These are phyloP conservation scores for Cochlearia excelsa DNA, from an alignment of 345 rosid genomes.

Conservation along the genomic window DNA sequence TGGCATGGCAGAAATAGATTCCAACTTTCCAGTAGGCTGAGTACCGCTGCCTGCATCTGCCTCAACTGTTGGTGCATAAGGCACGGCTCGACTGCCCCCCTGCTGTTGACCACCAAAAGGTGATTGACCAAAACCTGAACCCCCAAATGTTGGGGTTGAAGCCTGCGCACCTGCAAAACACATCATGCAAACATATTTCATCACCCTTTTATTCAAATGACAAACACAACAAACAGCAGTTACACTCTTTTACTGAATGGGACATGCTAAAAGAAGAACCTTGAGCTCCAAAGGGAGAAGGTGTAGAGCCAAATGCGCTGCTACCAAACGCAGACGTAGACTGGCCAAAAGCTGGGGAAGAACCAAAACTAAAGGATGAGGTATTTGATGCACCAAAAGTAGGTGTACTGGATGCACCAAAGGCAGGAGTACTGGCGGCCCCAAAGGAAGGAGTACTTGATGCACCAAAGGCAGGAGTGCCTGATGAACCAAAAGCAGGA, in stretches of 20 bases:
- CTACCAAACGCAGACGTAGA: conserved; percentile 75
- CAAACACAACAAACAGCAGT: conserved; percentile 11
- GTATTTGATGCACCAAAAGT: conserved; percentile 58
- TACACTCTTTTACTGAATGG: neutral
- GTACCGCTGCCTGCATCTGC: conserved; percentile 57
- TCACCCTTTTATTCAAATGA: conserved; percentile 16
- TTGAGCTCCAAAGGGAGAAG: conserved; percentile 77
- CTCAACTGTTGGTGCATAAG: conserved; percentile 72
- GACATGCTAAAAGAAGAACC: conserved; percentile 63
- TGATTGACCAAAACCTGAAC: conserved; percentile 48
- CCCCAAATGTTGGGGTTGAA: conserved; percentile 66
- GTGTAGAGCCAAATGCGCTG: conserved; percentile 59
- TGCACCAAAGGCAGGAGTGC: conserved; percentile 22
- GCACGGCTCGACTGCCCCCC: conserved; percentile 74
- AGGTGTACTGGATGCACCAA: conserved; percentile 53
- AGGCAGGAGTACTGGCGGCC: conserved; percentile 42
- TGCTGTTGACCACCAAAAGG: conserved; percentile 65
- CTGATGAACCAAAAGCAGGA: conserved; percentile 31
- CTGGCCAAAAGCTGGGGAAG: conserved; percentile 81
- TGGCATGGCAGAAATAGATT: conserved; percentile 92
- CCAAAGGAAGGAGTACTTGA: conserved; percentile 28
- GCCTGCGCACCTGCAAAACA: conserved; percentile 58
- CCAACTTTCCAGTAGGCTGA: conserved; percentile 77
- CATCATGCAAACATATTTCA: conserved; percentile 24
- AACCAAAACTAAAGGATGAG: conserved; percentile 65